Base-by-base conservation (phyloP, 2,329 filamentous ascomycete genomes). In the Hypoxylon sp. region DNA sequence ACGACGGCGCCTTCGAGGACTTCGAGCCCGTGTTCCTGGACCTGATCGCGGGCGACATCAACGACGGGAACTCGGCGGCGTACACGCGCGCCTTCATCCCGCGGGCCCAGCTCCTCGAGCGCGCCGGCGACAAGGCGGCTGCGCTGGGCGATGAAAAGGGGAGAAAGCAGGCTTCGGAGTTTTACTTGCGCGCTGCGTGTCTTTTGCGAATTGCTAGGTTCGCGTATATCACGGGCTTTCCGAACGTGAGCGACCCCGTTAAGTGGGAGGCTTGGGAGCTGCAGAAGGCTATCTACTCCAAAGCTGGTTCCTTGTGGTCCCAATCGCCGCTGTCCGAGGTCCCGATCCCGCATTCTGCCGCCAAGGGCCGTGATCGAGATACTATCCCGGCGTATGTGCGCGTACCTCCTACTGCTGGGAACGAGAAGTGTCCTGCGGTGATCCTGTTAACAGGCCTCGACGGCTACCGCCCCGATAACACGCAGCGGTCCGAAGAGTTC, bases 161-260 rank as follows among this genome's bases (percentile, higher is more conserved):
- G 45, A 77, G 75, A 4, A 81, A 83, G 38, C 82, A 84, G 51
- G 90, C 91, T 0, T 86, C 85, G 3, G 85, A 86, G 36, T 82
- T 91, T 17, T 92, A 90, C 77, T 83, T 92, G n/a, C 88, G 91
- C 21, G 90, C 90, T 4, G 91, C 90, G 21, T 88, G 90, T 25
- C 83, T 93, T n/a, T 90, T 92, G 78, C 86, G 91, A 57, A 93
- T 94, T 71, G 85, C 90, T 0, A 85, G 91, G 14, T 93, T 94
- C 75, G 91, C 91, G 2, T 85, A 86, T 71, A 81, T 86, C 69
- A 78, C 80, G 2, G 70, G 75, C 2, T 80, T 77, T 53, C 82
- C 83, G 0, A 55, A 65, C 1, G 67, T 81, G 43, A 82, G 73
- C 70, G 80, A 81, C 46, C 75, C 78, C 1, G 75, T 79, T 51